Evolutionary conservation across 1,284 basidiomycete species (phyloP).

Genomic region (Irpex sp.): DNA sequence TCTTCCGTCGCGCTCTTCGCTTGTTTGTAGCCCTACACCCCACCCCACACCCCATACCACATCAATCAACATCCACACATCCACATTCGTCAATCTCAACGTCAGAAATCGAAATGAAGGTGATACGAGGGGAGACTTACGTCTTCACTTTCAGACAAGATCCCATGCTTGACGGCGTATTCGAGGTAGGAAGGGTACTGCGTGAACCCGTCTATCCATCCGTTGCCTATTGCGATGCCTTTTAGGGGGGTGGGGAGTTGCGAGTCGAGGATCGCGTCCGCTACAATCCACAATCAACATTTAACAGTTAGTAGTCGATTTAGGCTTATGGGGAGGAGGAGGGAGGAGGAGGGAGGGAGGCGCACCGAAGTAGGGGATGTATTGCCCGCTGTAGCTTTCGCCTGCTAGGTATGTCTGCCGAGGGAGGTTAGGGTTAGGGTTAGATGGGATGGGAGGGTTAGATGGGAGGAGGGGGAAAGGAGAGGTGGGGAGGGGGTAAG

Average conservation of each 20-base stretch:
- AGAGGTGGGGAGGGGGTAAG: background rate
- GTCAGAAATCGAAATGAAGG: background rate
- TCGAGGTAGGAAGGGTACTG: conserved; percentile 94
- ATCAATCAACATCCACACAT: too few species aligned
- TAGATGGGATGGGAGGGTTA: background rate
- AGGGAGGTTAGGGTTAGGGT: too few species aligned
- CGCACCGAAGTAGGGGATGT: conserved; percentile 91
- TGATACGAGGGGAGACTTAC: conserved; percentile 32
- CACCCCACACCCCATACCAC: background rate
- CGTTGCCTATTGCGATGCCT: conserved; percentile 93
- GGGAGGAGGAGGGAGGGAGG: conserved; percentile 1
- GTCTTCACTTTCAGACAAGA: conserved; percentile 73
- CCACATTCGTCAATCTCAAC: background rate
- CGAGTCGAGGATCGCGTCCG: conserved; percentile 76
- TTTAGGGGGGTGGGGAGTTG: conserved; percentile 55
- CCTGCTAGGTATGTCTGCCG: conserved; percentile 86
- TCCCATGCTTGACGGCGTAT: conserved; percentile 77
- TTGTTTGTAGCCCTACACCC: conserved; percentile 53
- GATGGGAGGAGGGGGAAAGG: background rate
- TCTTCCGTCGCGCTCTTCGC: conserved; percentile 59
- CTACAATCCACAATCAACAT: conserved; percentile 34
- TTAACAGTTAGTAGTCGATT: too few species aligned
- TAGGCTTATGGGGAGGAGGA: too few species aligned
- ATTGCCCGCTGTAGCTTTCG: conserved; percentile 98
- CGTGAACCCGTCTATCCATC: conserved; percentile 88